Evolutionary conservation across 2,329 filamentous ascomycete species (phyloP).

Genomic region (Keithomyces neogunnii): DNA sequence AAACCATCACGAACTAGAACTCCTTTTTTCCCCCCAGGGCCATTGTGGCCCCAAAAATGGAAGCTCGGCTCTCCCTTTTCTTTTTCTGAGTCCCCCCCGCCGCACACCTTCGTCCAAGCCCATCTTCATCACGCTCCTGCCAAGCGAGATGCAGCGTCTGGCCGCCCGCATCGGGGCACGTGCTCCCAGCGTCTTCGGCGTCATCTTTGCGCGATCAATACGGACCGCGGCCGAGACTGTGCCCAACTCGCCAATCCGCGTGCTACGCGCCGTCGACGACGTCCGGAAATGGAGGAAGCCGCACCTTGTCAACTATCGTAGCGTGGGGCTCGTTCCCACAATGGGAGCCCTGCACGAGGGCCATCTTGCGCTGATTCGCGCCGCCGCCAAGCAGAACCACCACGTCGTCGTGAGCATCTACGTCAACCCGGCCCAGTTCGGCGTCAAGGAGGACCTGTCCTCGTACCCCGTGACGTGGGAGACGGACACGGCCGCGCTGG

Average conservation of each 20-base stretch:
- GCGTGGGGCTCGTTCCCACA: slow-evolving; percentile 84
- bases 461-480: slow-evolving; percentile 91
- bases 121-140: neutral
- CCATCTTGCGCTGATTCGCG: slow-evolving; percentile 76
- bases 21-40: neutral
- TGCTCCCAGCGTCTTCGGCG: neutral
- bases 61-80: neutral
- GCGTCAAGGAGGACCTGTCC: slow-evolving; percentile 74
- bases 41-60: neutral
- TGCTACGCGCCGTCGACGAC: slow-evolving; percentile 68
- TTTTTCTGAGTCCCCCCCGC: neutral
- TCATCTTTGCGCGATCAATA: slow-evolving; percentile 11
- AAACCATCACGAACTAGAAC: slow-evolving; percentile 33
- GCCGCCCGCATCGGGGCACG: neutral
- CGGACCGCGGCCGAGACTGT: slow-evolving; percentile 33
- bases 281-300: slow-evolving; percentile 63
- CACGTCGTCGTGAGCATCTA: slow-evolving; percentile 88
- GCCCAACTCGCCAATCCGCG: slow-evolving; percentile 50
- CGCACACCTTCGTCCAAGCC: neutral
- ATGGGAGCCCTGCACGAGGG: slow-evolving; percentile 97
- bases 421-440: slow-evolving; percentile 96
- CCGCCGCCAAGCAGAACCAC: slow-evolving; percentile 75
- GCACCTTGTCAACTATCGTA: slow-evolving; percentile 57
- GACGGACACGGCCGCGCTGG: slow-evolving; percentile 59
- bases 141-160: slow-evolving; percentile 1